These are phyloP conservation scores for Pyrrhoderma noxium DNA, from an alignment of 1,284 basidiomycete species.

Conservation along the genomic window DNA sequence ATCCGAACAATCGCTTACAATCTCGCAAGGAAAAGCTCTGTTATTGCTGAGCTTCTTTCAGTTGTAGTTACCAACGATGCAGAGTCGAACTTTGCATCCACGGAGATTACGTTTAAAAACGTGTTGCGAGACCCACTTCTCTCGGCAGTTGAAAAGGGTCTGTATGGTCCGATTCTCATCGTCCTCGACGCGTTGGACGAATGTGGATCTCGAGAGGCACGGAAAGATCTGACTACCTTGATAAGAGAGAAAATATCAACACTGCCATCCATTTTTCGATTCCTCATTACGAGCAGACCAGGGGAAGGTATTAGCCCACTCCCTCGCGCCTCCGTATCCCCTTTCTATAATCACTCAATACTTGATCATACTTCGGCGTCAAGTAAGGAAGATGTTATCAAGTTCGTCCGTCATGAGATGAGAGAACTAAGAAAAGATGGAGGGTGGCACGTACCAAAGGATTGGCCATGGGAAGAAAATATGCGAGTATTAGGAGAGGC, in stretches of 20 bases:
- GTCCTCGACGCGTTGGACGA: slow-evolving; percentile 8
- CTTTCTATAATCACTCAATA: too few species aligned
- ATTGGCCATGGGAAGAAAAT: not conserved
- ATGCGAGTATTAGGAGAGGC: not conserved
- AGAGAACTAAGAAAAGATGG: not conserved
- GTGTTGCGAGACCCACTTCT: not conserved
- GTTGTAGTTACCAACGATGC: not conserved
- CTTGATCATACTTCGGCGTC: too few species aligned
- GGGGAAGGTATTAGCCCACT: too few species aligned
- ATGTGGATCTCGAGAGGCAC: not conserved
- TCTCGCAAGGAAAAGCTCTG: slow-evolving; percentile 5
- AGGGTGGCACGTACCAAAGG: not conserved
- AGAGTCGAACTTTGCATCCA: too few species aligned
- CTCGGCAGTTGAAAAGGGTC: not conserved
- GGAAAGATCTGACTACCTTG: too few species aligned
- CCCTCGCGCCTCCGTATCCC: too few species aligned
- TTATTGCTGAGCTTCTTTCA: not conserved
- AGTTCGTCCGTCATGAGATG: too few species aligned
- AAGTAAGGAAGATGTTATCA: too few species aligned
- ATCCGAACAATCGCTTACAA: slow-evolving; percentile 20
- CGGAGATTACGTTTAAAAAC: not conserved
- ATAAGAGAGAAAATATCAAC: slow-evolving; percentile 16
- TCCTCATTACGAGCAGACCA: slow-evolving; percentile 27
- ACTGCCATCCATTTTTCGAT: slow-evolving; percentile 26
- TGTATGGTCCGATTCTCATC: not conserved